These are phyloP conservation scores for Hyaloscypha variabilis DNA, from an alignment of 495 filamentous ascomycete species.

Conservation along the genomic window DNA sequence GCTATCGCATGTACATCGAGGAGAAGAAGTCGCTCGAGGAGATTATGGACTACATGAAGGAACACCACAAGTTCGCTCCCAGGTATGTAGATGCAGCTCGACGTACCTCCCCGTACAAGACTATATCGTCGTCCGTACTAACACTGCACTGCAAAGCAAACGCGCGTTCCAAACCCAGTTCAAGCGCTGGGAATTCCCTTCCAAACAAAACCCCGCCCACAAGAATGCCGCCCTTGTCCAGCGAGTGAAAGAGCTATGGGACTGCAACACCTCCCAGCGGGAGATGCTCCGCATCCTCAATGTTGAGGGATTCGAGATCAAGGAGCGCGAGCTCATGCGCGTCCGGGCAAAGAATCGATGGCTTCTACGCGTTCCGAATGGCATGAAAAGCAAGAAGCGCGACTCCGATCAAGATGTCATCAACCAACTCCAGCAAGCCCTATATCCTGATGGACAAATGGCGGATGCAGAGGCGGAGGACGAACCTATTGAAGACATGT, in stretches of 20 bases:
- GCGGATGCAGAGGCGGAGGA: constrained; percentile 27
- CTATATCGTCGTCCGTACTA: constrained; percentile 23
- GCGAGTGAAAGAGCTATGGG: constrained; percentile 76
- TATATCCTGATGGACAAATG: constrained; percentile 31
- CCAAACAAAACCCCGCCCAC: constrained; percentile 68
- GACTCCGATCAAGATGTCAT: constrained; percentile 34
- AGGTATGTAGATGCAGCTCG: constrained; percentile 50
- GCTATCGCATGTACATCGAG: constrained; percentile 72
- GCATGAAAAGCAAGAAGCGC: constrained; percentile 48
- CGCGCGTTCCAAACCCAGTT: constrained; percentile 75
- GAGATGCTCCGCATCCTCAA: constrained; percentile 74
- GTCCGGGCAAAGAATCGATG: constrained; percentile 67
- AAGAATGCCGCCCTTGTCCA: constrained; percentile 66
- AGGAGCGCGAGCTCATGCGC: constrained; percentile 66
- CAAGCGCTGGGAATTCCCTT: constrained; percentile 77
- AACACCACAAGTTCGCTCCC: constrained; percentile 62
- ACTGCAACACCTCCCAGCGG: constrained; percentile 65
- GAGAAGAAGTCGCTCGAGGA: constrained; percentile 70
- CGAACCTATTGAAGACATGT: constrained; percentile 21
- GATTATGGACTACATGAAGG: constrained; percentile 64
- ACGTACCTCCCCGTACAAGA: constrained; percentile 25
- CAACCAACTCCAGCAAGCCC: constrained; percentile 30
- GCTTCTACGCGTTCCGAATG: constrained; percentile 62
- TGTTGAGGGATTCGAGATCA: constrained; percentile 66
- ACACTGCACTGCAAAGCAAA: constrained; percentile 51